phyloP scores from a whole-genome alignment of 805 yeast species.

The Nakazawaea wyomingensis region DNA sequence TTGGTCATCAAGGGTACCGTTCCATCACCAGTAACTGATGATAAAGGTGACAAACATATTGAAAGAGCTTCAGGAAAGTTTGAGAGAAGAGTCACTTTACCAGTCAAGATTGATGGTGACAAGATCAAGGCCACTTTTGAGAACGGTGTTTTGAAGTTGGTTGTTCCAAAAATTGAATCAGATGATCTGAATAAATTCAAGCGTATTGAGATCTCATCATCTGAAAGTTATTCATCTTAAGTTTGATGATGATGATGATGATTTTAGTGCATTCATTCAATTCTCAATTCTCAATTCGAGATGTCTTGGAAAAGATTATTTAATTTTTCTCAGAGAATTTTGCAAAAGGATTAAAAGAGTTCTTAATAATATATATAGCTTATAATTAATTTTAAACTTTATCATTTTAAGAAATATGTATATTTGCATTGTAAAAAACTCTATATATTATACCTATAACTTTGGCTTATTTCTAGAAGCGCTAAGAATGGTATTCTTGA shows the following conservation, averaged over 20 bases:
- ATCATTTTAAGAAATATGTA: no score
- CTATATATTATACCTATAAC: not conserved
- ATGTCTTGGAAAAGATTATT: no score
- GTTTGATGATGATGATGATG: not conserved
- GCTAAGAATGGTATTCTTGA: conserved; percentile 8
- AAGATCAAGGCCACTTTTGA: conserved; percentile 40
- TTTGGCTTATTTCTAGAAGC: conserved; percentile 4
- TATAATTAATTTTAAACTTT: no score
- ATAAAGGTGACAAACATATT: conserved; percentile 19
- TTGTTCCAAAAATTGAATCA: conserved; percentile 33
- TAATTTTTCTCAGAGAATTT: no score
- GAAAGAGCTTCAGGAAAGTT: conserved; percentile 36
- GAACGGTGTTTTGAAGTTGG: conserved; percentile 39
- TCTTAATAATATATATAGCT: no score
- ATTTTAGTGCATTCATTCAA: no score
- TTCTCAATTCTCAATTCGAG: no score
- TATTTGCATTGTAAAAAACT: not conserved
- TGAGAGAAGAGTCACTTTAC: conserved; percentile 37
- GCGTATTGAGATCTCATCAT: conserved; percentile 19
- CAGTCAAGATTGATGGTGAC: conserved; percentile 37
- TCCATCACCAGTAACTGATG: conserved; percentile 18
- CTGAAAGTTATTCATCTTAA: conserved; percentile 9
- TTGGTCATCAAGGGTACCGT: conserved; percentile 40
- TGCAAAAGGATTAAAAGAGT: no score
- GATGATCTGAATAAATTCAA: conserved; percentile 16